Percentiles rank a stretch among this genome's conserved stretches.
phyloP scores from a whole-genome alignment of 2,329 filamentous ascomycete species.

The Cladosporium colombiae region DNA sequence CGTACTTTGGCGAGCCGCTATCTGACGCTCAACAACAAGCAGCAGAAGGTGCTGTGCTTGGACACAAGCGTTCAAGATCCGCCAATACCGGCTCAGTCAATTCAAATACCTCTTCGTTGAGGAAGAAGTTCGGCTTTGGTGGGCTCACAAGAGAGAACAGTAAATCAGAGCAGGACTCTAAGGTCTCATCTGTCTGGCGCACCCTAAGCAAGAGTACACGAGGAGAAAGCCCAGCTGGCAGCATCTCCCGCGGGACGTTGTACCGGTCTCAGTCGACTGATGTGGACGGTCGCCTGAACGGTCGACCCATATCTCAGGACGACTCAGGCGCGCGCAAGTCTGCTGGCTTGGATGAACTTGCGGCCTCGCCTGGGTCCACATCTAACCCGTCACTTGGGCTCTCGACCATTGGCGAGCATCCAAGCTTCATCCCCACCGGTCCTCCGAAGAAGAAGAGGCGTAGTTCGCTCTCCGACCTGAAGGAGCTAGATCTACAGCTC shows the following conservation, averaged over 20 bases:
- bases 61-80: slow-evolving; percentile 56
- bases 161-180: slow-evolving; percentile 68
- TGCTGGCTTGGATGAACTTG: slow-evolving; percentile 44
- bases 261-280: slow-evolving; percentile 78
- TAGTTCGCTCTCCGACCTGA: slow-evolving; percentile 88
- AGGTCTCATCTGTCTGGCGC: slow-evolving; percentile 76
- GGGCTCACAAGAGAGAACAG: slow-evolving; percentile 73
- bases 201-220: slow-evolving; percentile 80
- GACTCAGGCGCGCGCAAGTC: slow-evolving; percentile 39
- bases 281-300: slow-evolving; percentile 54
- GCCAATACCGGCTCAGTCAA: slow-evolving; percentile 70
- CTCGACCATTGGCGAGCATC: slow-evolving; percentile 53
- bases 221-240: slow-evolving; percentile 60
- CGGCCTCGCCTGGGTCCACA: slow-evolving; percentile 22
- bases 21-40: slow-evolving; percentile 30
- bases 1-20: slow-evolving; percentile 72
- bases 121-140: slow-evolving; percentile 81
- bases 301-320: slow-evolving; percentile 59
- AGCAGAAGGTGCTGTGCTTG: slow-evolving; percentile 27
- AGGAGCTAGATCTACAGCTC: slow-evolving; percentile 59
- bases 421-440: slow-evolving; percentile 46
- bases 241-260: slow-evolving; percentile 66
- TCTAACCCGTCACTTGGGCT: slow-evolving; percentile 39
- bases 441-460: slow-evolving; percentile 75
- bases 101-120: slow-evolving; percentile 83